Conservation (phyloP, 352 stramenopile genomes). For the Phytophthora quininea region DNA sequence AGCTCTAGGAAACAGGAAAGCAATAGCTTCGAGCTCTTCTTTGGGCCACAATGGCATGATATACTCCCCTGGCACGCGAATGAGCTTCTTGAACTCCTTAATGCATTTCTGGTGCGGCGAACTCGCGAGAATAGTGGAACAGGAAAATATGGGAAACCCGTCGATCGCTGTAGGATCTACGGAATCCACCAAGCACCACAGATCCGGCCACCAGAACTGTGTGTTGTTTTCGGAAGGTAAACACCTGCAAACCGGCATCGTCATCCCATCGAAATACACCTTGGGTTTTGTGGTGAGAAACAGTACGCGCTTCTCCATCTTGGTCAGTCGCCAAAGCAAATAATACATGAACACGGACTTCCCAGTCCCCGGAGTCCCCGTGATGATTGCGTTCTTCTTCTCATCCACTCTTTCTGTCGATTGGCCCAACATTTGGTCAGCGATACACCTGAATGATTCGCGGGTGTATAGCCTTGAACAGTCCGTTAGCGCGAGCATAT, state of each 20-base stretch:
- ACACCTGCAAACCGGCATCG: conserved; percentile 9
- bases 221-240: conserved; percentile 11
- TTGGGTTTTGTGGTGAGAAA: conserved; percentile 10
- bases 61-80: conserved; percentile 16
- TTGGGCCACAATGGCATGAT: conserved; percentile 36
- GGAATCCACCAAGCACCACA: conserved; percentile 42
- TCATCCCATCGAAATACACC: conserved; percentile 40
- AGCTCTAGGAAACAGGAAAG: conserved; percentile 22
- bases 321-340: conserved; percentile 40
- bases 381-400: conserved; percentile 37
- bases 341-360: conserved; percentile 48
- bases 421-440: conserved; percentile 27
- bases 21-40: conserved; percentile 28
- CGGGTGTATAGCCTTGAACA: conserved; percentile 29
- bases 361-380: conserved; percentile 33
- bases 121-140: conserved; percentile 29
- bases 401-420: neutral
- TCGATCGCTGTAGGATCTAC: conserved; percentile 20
- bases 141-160: conserved; percentile 13
- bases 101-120: conserved; percentile 24
- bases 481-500: conserved; percentile 29
- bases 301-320: conserved; percentile 35
- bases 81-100: conserved; percentile 31
- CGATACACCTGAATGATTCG: conserved; percentile 29
- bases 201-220: conserved; percentile 29